Evolutionary conservation across 23 red algal species (phyloP).

Genomic region (Chondrus crispus): DNA sequence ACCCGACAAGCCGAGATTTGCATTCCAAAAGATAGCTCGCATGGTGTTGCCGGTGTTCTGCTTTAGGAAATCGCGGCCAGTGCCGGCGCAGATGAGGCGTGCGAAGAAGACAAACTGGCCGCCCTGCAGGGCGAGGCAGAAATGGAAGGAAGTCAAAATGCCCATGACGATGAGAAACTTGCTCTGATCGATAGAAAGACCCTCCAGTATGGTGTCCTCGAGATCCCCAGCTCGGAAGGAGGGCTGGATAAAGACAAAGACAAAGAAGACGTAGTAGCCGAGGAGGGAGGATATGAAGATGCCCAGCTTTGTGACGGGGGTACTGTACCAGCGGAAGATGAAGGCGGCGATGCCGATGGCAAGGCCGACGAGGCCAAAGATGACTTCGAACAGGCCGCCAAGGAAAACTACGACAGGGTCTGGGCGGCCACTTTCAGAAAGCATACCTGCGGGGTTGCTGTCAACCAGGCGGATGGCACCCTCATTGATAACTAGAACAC

Average conservation of each 20-base stretch:
- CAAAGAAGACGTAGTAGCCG: conserved; percentile 46
- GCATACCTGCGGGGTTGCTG: background rate
- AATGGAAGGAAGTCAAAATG: conserved; percentile 63
- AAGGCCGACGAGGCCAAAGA: conserved; percentile 42
- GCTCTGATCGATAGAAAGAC: background rate
- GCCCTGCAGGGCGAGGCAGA: conserved; percentile 62
- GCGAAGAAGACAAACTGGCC: conserved; percentile 65
- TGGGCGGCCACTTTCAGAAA: background rate
- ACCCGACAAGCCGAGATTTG: conserved; percentile 34
- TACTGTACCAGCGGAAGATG: conserved; percentile 34
- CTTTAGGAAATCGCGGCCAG: conserved; percentile 34
- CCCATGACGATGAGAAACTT: conserved; percentile 31
- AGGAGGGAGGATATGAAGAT: conserved; percentile 18
- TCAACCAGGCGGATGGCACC: conserved; percentile 44
- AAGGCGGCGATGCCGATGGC: conserved; percentile 9
- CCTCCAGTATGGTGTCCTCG: background rate
- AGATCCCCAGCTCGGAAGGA: conserved; percentile 20
- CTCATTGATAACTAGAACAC: conserved; percentile 51
- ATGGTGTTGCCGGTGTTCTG: conserved; percentile 29
- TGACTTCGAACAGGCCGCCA: conserved; percentile 46
- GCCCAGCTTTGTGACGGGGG: background rate
- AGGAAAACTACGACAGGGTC: conserved; percentile 13
- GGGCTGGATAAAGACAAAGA: conserved; percentile 49
- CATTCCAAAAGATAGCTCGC: conserved; percentile 65
- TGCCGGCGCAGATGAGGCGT: conserved; percentile 41